Evolutionary conservation across 257 asterid species (phyloP).

Genomic region (Ophiorrhiza pumila): DNA sequence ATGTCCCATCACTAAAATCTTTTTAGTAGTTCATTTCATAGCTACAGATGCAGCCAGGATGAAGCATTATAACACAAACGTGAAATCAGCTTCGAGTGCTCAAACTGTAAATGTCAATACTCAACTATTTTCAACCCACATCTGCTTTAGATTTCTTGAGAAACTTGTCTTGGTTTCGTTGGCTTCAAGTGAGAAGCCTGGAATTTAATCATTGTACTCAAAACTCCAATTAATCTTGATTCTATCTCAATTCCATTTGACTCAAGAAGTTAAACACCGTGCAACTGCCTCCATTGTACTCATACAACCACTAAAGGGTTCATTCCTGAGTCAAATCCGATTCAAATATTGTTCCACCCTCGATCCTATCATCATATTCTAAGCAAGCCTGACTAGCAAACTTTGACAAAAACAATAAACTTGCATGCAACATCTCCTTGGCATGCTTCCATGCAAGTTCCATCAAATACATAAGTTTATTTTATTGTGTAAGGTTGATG

Average conservation of each 20-base stretch:
- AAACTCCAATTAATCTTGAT: conserved; percentile 56
- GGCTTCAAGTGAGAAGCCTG: conserved; percentile 76
- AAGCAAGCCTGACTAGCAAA: conserved; percentile 72
- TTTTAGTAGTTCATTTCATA: not conserved
- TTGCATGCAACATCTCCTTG: conserved; percentile 84
- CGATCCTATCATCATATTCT: conserved; percentile 48
- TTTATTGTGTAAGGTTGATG: no score
- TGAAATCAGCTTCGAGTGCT: not conserved
- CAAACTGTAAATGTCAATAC: not conserved
- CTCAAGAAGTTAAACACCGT: conserved; percentile 66
- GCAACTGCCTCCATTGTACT: conserved; percentile 98
- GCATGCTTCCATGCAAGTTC: conserved; percentile 98
- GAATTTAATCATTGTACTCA: conserved; percentile 73
- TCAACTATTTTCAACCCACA: conserved; percentile 9
- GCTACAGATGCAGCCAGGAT: not conserved
- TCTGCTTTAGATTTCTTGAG: conserved; percentile 23
- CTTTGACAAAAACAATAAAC: conserved; percentile 66
- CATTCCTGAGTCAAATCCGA: conserved; percentile 85
- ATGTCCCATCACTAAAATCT: not conserved
- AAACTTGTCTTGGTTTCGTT: conserved; percentile 41
- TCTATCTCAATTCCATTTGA: conserved; percentile 66
- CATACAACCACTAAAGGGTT: conserved; percentile 86
- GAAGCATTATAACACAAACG: not conserved
- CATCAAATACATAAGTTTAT: conserved; percentile 73
- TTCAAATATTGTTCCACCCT: conserved; percentile 62